phyloP scores from a whole-genome alignment of 2,329 filamentous ascomycete species.

The Aspergillus pseudotamarii region DNA sequence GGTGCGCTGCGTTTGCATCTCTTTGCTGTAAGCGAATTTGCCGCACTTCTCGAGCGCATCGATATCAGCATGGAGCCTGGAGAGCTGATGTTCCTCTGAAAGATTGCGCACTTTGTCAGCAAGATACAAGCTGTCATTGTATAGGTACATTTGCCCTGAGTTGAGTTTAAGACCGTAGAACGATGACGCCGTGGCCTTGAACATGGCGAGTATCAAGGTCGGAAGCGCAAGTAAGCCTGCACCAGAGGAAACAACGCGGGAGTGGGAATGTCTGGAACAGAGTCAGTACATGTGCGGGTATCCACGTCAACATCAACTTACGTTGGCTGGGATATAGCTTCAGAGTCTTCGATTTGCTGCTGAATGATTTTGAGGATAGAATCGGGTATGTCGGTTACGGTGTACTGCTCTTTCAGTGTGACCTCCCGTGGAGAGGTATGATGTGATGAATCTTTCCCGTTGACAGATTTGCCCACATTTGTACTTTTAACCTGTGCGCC shows the following conservation, averaged over 20 bases:
- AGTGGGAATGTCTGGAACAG: conserved; percentile 32
- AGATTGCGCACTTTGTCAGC: conserved; percentile 56
- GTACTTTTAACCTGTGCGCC: conserved; percentile 23
- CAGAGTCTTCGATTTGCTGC: conserved; percentile 46
- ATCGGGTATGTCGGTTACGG: conserved; percentile 83
- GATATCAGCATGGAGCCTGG: conserved; percentile 57
- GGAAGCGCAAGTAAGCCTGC: conserved; percentile 49
- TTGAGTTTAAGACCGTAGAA: conserved; percentile 49
- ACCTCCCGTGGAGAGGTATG: conserved; percentile 59
- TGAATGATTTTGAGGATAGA: conserved; percentile 59
- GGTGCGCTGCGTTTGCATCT: conserved; percentile 67
- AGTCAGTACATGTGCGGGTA: conserved; percentile 22
- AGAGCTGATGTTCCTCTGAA: conserved; percentile 48
- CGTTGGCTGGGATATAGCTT: conserved; percentile 39
- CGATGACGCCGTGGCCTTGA: conserved; percentile 51
- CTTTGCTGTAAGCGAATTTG: conserved; percentile 62
- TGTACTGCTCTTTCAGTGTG: conserved; percentile 81
- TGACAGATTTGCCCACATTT: conserved; percentile 23
- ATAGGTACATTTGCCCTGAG: conserved; percentile 64
- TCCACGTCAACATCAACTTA: conserved; percentile 27
- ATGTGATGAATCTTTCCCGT: conserved; percentile 22
- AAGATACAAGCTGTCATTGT: conserved; percentile 65
- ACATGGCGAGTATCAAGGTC: conserved; percentile 53
- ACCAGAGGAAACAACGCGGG: conserved; percentile 44
- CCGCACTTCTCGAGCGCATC: conserved; percentile 61